These are phyloP conservation scores for Thermothielavioides terrestris DNA, from an alignment of 495 filamentous ascomycete genomes.

Conservation along the genomic window DNA sequence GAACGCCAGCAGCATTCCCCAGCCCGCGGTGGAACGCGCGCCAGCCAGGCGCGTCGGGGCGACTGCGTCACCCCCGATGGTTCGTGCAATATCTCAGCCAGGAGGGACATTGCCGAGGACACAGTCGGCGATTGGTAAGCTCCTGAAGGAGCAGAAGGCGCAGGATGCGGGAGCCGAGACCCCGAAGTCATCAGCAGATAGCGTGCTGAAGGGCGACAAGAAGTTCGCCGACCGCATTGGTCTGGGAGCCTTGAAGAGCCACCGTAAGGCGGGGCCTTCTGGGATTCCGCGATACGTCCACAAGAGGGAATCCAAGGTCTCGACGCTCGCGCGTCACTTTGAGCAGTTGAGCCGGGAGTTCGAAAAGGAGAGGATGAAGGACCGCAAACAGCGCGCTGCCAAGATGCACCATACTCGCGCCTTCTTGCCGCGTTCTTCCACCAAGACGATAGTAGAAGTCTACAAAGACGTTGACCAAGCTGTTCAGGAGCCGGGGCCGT, in stretches of 20 bases:
- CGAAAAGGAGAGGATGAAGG: slow-evolving; percentile 83
- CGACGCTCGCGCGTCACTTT: slow-evolving; percentile 85
- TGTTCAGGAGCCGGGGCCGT: slow-evolving; percentile 71
- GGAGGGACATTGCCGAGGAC: slow-evolving; percentile 25
- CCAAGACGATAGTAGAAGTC: slow-evolving; percentile 90
- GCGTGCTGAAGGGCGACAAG: slow-evolving; percentile 51
- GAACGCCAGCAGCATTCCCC: slow-evolving; percentile 4
- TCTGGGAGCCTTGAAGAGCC: slow-evolving; percentile 50
- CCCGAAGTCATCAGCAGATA: slow-evolving; percentile 20
- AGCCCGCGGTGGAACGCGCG: slow-evolving; percentile 30
- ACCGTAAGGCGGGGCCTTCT: slow-evolving; percentile 56
- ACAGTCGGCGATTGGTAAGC: slow-evolving; percentile 26
- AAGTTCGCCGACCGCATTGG: slow-evolving; percentile 61
- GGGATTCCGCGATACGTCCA: slow-evolving; percentile 82
- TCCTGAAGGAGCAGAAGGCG: slow-evolving; percentile 30
- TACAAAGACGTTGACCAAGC: slow-evolving; percentile 90
- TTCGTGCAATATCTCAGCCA: slow-evolving; percentile 66
- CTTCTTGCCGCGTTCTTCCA: slow-evolving; percentile 76
- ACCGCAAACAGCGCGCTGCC: slow-evolving; percentile 73
- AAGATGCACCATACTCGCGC: slow-evolving; percentile 71
- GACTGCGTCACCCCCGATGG: slow-evolving; percentile 52
- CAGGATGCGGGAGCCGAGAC: slow-evolving; percentile 22
- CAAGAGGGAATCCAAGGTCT: slow-evolving; percentile 65
- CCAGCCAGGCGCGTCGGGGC: slow-evolving; percentile 33
- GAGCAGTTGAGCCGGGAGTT: slow-evolving; percentile 95